phyloP scores from a whole-genome alignment of 805 yeast genomes.

The Yamadazyma philogaea region DNA sequence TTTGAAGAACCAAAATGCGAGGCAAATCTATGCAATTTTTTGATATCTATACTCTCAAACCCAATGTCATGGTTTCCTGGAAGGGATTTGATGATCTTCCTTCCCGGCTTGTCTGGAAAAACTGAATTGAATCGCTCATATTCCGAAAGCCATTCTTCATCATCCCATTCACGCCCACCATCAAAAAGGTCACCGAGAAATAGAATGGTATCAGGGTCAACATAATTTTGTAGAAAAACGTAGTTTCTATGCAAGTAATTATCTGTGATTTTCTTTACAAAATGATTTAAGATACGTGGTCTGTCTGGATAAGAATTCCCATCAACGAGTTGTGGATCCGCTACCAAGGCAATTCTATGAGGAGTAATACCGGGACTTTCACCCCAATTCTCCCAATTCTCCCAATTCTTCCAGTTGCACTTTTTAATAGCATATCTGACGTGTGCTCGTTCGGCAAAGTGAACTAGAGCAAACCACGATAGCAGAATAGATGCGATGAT shows the following conservation, averaged over 20 bases:
- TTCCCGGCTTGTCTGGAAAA: constrained; percentile 55
- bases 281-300: constrained; percentile 44
- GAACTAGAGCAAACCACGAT: constrained; percentile 27
- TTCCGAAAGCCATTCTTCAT: constrained; percentile 65
- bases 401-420: constrained; percentile 66
- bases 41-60: constrained; percentile 67
- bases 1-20: constrained; percentile 72
- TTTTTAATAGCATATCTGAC: constrained; percentile 21
- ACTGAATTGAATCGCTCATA: constrained; percentile 62
- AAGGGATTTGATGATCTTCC: constrained; percentile 35
- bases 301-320: constrained; percentile 80
- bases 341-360: constrained; percentile 58
- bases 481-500: constrained; percentile 6
- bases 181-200: constrained; percentile 92
- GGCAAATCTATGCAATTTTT: constrained; percentile 60
- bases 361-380: constrained; percentile 19
- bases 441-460: constrained; percentile 31
- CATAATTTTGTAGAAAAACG: constrained; percentile 49
- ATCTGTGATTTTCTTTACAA: constrained; percentile 68
- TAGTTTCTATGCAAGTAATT: constrained; percentile 78
- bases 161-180: constrained; percentile 88
- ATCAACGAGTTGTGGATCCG: constrained; percentile 95
- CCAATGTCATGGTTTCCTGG: constrained; percentile 99
- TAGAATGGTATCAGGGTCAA: constrained; percentile 73
- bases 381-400: constrained; percentile 54